Evolutionary conservation across 176 grass and related monocot genomes (phyloP), one percentile per base, ranked within the genome.

Genomic region (Lolium rigidum): DNA sequence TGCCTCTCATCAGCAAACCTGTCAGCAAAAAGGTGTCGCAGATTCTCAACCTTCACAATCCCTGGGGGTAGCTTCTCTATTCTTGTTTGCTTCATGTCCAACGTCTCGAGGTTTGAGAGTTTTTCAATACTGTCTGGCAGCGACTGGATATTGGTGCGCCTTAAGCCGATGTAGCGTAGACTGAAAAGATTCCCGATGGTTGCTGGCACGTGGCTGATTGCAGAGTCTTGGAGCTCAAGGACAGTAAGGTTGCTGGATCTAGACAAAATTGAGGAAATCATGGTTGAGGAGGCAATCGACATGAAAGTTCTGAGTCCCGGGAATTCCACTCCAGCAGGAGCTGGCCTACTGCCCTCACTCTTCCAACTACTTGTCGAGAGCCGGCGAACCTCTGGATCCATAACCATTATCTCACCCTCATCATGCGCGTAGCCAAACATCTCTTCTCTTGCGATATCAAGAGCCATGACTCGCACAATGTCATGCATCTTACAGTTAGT

Each of bases 401-500:
- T 77, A 4, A 4, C 0, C 4, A 50, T 18, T 71, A 50, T 61
- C 0, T 24, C 58, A 2, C n/a, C 58, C 59, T 24, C 3, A 20
- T 62, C 59, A 62, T 12, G 25, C 2, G 59, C 9, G 0, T 8
- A 24, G 21, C 59, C 59, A 62, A 25, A 62, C 59, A 3, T 62
- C 59, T 25, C 59, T 10, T 62, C 21, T 25, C 25, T 62, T 2
- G 59, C 59, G 25, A 25, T 4, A 62, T 6, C 54, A 8, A 86
- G 58, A 76, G 87, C 89, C 9, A 94, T 56, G 31, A 88, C 90
- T 60, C 87, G 79, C 7, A 94, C 24, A 64, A 87, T 72, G 51
- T 88, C 87, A 83, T 94, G 92, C 80, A 90, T 80, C 59, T 65
- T 67, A 59, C 84, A 94, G 56, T n/a, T 81, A 2, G 15, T 55